These are phyloP conservation scores for Terana coerulea DNA, from an alignment of 768 basidiomycete genomes.

Conservation along the genomic window DNA sequence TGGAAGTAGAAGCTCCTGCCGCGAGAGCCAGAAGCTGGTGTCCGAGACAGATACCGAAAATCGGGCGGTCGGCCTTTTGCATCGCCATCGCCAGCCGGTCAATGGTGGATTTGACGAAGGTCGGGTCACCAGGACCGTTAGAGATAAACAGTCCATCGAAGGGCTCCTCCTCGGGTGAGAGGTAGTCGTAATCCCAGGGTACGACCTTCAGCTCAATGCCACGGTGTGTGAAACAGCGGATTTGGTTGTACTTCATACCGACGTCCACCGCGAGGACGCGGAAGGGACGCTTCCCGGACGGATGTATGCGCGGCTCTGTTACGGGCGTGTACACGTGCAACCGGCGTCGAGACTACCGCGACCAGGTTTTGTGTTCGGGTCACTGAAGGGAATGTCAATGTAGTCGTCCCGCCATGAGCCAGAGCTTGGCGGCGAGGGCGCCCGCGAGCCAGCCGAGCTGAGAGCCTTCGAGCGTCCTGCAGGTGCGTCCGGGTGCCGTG, in stretches of 20 bases:
- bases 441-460: constrained; percentile 40
- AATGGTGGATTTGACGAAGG: constrained; percentile 74
- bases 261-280: constrained; percentile 93
- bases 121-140: constrained; percentile 97
- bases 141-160: constrained; percentile 97
- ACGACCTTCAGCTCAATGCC: constrained; percentile 97
- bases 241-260: constrained; percentile 99
- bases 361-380: constrained; percentile 94
- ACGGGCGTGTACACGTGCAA: constrained; percentile 69
- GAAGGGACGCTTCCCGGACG: constrained; percentile 65
- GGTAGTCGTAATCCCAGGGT: constrained; percentile 95
- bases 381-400: constrained; percentile 74
- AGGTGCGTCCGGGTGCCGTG: constrained; percentile 48
- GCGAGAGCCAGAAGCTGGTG: constrained; percentile 96
- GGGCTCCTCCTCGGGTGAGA: constrained; percentile 63
- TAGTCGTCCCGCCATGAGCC: constrained; percentile 82
- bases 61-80: constrained; percentile 73
- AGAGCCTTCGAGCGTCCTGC: constrained; percentile 10
- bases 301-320: constrained; percentile 56
- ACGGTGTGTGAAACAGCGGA: constrained; percentile 89
- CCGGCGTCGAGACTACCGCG: constrained; percentile 74
- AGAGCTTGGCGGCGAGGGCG: constrained; percentile 50
- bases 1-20: constrained; percentile 89
- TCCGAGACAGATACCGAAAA: constrained; percentile 98
- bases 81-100: constrained; percentile 61